These are phyloP conservation scores for Rosellinia necatrix DNA, from an alignment of 2,329 filamentous ascomycete genomes.

Conservation along the genomic window DNA sequence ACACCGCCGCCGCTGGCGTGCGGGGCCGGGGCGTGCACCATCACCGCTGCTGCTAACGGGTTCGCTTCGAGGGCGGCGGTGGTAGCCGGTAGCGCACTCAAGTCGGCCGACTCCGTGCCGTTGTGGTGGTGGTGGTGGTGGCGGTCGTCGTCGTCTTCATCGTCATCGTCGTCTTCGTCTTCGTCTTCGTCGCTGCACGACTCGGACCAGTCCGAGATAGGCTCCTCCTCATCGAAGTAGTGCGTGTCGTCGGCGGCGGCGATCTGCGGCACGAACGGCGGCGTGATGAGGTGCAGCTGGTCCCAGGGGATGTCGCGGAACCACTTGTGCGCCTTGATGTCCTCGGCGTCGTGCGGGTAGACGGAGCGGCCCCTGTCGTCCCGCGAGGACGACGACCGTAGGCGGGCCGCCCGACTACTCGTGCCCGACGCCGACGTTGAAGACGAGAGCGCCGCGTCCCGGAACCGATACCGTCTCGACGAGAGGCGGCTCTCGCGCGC, in stretches of 20 bases:
- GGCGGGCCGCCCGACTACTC: conserved; percentile 31
- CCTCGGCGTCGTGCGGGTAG: conserved; percentile 80
- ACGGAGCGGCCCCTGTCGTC: conserved; percentile 63
- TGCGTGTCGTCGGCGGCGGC: conserved; percentile 73
- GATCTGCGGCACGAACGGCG: conserved; percentile 81
- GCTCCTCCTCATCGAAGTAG: conserved; percentile 86
- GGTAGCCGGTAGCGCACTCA: no score
- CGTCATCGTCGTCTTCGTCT: conserved; percentile 15
- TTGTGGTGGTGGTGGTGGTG: neutral
- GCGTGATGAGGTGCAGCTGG: conserved; percentile 68
- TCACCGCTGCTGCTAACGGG: conserved; percentile 14
- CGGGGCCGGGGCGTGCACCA: neutral
- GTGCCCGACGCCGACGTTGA: conserved; percentile 37
- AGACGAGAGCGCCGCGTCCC: conserved; percentile 20
- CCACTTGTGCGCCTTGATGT: conserved; percentile 88
- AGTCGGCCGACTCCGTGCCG: no score
- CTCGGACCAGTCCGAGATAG: conserved; percentile 67
- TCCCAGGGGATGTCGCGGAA: conserved; percentile 83
- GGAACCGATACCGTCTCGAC: conserved; percentile 72
- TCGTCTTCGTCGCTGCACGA: conserved; percentile 39
- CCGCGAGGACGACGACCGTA: conserved; percentile 23
- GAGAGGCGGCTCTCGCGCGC: conserved; percentile 79
- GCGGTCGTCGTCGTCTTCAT: conserved; percentile 20
- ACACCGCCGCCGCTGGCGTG: neutral
- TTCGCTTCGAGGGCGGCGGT: conserved; percentile 23